Percentiles rank a stretch among this genome's conserved stretches.
Conservation (phyloP, 2,329 filamentous ascomycete genomes). For the Bipolaris zeicola region DNA sequence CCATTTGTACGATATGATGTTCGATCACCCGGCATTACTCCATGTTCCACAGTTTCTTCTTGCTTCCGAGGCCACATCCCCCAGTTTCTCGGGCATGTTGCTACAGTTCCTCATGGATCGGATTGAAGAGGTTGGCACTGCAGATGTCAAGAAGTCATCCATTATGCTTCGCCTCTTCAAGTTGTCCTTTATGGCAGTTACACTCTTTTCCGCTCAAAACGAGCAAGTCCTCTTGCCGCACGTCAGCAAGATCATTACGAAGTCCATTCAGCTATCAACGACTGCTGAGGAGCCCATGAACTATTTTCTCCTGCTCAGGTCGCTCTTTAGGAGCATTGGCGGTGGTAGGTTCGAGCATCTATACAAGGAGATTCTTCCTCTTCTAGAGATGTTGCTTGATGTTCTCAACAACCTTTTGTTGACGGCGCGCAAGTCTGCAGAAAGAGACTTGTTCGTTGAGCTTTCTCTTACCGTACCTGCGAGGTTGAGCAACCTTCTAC, state of each 20-base stretch:
- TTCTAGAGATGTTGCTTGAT: slow-evolving; percentile 96
- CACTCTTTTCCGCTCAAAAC: slow-evolving; percentile 90
- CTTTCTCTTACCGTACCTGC: slow-evolving; percentile 95
- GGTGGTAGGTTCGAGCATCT: slow-evolving; percentile 96
- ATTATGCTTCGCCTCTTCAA: slow-evolving; percentile 96
- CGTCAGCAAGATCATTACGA: slow-evolving; percentile 95
- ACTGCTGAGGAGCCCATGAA: slow-evolving; percentile 98
- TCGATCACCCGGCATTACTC: slow-evolving; percentile 90
- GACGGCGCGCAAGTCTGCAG: slow-evolving; percentile 85
- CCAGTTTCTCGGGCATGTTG: slow-evolving; percentile 97
- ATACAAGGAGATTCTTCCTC: slow-evolving; percentile 95
- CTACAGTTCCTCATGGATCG: slow-evolving; percentile 96
- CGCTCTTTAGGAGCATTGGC: slow-evolving; percentile 93
- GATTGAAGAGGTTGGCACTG: slow-evolving; percentile 91
- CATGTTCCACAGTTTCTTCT: slow-evolving; percentile 98
- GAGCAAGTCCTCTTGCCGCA: slow-evolving; percentile 94
- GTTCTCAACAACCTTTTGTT: slow-evolving; percentile 94
- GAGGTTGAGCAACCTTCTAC: slow-evolving; percentile 88
- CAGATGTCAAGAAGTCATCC: slow-evolving; percentile 88
- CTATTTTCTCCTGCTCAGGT: slow-evolving; percentile 91
- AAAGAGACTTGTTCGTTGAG: slow-evolving; percentile 96
- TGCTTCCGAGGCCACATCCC: slow-evolving; percentile 96
- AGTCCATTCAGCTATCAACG: slow-evolving; percentile 94
- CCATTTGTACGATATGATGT: slow-evolving; percentile 95
- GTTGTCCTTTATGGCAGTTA: slow-evolving; percentile 98